These are phyloP conservation scores for Rutidosis leptorrhynchoides DNA, from an alignment of 129 eudicot species.

Conservation along the genomic window DNA sequence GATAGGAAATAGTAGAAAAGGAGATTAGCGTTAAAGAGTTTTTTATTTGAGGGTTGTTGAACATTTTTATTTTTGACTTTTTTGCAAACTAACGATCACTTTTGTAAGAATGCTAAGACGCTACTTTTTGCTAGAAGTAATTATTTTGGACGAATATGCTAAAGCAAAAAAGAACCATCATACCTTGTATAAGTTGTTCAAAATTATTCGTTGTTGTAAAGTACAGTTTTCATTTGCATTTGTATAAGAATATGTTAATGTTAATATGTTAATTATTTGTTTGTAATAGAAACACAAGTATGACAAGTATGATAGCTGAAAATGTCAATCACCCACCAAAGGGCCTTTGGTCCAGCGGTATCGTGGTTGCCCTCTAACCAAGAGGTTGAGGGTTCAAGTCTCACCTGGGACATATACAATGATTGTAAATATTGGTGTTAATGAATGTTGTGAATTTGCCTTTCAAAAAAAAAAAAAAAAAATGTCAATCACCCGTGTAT, in stretches of 20 bases:
- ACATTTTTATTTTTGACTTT: background rate
- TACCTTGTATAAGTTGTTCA: background rate
- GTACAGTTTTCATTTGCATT: slow-evolving; percentile 2
- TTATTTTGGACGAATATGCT: slow-evolving; percentile 19
- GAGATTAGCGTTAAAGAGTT: background rate
- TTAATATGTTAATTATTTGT: too few species aligned
- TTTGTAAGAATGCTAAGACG: slow-evolving; percentile 22
- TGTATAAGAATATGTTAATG: background rate
- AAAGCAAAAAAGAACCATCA: background rate
- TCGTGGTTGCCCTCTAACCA: too few species aligned
- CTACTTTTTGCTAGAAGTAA: slow-evolving; percentile 18
- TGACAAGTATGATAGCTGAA: slow-evolving; percentile 15
- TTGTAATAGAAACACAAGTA: background rate
- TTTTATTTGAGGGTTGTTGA: slow-evolving; percentile 3
- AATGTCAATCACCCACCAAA: too few species aligned
- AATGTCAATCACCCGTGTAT: slow-evolving; percentile 5
- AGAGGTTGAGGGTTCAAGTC: too few species aligned
- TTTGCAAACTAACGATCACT: slow-evolving; percentile 5
- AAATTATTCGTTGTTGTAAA: background rate
- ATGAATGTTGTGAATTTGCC: too few species aligned
- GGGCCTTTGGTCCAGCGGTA: too few species aligned
- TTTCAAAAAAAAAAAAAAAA: too few species aligned
- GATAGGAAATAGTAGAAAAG: slow-evolving; percentile 26
- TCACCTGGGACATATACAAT: too few species aligned
- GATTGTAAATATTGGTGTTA: too few species aligned